Evolutionary conservation across 2,329 filamentous ascomycete genomes (phyloP).

Genomic region (Talaromyces sp.): DNA sequence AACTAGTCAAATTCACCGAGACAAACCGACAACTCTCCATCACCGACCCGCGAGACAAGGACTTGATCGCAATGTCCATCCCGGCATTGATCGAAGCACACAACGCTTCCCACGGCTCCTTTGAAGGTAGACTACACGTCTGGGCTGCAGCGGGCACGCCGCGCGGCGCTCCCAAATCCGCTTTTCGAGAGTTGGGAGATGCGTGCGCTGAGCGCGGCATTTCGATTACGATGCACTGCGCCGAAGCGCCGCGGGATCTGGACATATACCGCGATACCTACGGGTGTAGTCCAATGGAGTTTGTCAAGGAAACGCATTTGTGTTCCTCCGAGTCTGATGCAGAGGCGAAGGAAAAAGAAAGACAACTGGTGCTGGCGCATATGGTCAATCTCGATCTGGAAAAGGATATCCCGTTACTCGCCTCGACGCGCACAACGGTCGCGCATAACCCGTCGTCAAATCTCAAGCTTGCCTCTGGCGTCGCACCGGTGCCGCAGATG

Average conservation of each 20-base stretch:
- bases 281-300: constrained; percentile 34
- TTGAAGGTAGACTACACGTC: constrained; percentile 50
- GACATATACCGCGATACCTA: constrained; percentile 26
- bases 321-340: background rate
- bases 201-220: constrained; percentile 37
- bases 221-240: constrained; percentile 47
- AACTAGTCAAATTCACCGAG: constrained; percentile 26
- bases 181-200: constrained; percentile 36
- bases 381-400: constrained; percentile 47
- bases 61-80: constrained; percentile 29
- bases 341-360: constrained; percentile 17
- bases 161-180: constrained; percentile 37
- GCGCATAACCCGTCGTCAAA: constrained; percentile 50
- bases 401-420: constrained; percentile 38
- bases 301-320: constrained; percentile 35
- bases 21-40: constrained; percentile 28
- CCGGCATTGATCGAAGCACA: constrained; percentile 24
- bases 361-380: constrained; percentile 45
- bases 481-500: constrained; percentile 45
- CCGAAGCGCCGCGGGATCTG: constrained; percentile 35
- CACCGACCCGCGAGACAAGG: constrained; percentile 28
- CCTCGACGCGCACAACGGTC: constrained; percentile 38
- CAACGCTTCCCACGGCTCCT: constrained; percentile 20
- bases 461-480: constrained; percentile 49
- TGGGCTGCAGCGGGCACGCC: constrained; percentile 47